Evolutionary conservation across 495 filamentous ascomycete genomes (phyloP), one percentile per base, ranked within the genome.

Genomic region (Eremomyces bilateralis): DNA sequence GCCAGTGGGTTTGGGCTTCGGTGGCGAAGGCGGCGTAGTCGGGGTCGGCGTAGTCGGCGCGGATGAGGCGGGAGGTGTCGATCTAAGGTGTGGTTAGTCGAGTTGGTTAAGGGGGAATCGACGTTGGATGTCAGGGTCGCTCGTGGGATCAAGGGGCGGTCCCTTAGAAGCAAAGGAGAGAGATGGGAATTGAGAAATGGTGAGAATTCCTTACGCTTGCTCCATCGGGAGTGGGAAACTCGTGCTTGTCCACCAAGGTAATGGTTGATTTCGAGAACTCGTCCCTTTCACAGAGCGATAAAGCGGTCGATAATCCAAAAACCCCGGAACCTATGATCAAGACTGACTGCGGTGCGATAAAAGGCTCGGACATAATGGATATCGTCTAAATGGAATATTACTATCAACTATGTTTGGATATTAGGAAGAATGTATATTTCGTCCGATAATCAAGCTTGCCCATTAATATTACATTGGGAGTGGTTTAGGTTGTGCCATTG

Each of bases 41-140:
- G 2, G 65, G 55, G 49, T 80, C 64, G 2, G 71, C 63, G 50
- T 93, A 93, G 58, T 93, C 83, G 24, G 81, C 59, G 18, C 84
- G 66, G 38, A 94, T 39, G 41, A 49, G 43, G 8, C 54, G 53
- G 28, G 47, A 52, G 31, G 42, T 36, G 37, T 58, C 54, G 31
- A 56, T 51, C 47, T 50, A 22, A 17, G 6, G 30, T 32, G n/a
- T n/a, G n/a, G n/a, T n/a, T n/a, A n/a, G n/a, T n/a, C n/a, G n/a
- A n/a, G n/a, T n/a, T n/a, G n/a, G n/a, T n/a, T n/a, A n/a, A n/a
- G n/a, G n/a, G n/a, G n/a, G n/a, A n/a, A n/a, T n/a, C n/a, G n/a
- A n/a, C n/a, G n/a, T n/a, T 27, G 24, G 24, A 27, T 13, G 13
- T 27, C 13, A 27, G 13, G 6, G 24, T 27, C 13, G 13, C 6